A percentile compares a stretch with the other conserved stretches of the same genome.
phyloP scores from a whole-genome alignment of 2,329 filamentous ascomycete genomes.

The Beauveria sp. region DNA sequence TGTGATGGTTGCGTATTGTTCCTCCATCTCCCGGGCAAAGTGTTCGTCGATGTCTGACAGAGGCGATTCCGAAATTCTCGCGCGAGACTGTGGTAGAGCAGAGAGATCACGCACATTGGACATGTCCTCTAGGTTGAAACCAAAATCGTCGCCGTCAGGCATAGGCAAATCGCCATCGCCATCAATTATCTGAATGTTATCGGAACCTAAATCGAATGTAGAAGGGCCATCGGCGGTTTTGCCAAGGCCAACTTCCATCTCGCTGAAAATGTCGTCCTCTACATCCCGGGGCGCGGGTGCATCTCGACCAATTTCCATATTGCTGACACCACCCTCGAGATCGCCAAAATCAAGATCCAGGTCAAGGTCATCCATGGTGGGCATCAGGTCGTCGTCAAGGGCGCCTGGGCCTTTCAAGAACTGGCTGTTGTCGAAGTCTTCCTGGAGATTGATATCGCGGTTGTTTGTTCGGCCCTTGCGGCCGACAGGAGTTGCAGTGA shows the following conservation, averaged over 20 bases:
- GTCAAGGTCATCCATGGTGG: constrained; percentile 58
- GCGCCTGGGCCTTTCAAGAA: constrained; percentile 63
- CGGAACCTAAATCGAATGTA: constrained; percentile 46
- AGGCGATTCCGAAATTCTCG: constrained; percentile 61
- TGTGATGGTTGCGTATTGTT: constrained; percentile 47
- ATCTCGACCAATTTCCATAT: constrained; percentile 83
- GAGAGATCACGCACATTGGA: constrained; percentile 46
- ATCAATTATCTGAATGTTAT: constrained; percentile 51
- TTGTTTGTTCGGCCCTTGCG: constrained; percentile 52
- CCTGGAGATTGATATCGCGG: constrained; percentile 60
- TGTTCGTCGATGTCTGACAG: constrained; percentile 63
- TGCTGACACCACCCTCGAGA: constrained; percentile 57
- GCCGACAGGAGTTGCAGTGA: constrained; percentile 43
- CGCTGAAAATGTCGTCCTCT: constrained; percentile 63
- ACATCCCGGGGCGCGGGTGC: constrained; percentile 60
- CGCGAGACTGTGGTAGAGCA: constrained; percentile 42
- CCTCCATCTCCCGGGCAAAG: constrained; percentile 51
- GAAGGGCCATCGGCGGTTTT: constrained; percentile 51
- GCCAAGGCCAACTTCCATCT: constrained; percentile 50
- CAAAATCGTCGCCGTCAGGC: constrained; percentile 51
- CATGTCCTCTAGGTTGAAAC: constrained; percentile 53
- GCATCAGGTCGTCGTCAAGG: constrained; percentile 50
- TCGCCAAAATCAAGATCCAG: constrained; percentile 64
- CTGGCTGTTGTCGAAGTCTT: constrained; percentile 68
- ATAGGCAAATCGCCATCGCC: constrained; percentile 58